Evolutionary conservation across 2,329 filamentous ascomycete genomes (phyloP), one percentile per base, ranked within the genome.

Genomic region (Pseudocercospora cruenta): DNA sequence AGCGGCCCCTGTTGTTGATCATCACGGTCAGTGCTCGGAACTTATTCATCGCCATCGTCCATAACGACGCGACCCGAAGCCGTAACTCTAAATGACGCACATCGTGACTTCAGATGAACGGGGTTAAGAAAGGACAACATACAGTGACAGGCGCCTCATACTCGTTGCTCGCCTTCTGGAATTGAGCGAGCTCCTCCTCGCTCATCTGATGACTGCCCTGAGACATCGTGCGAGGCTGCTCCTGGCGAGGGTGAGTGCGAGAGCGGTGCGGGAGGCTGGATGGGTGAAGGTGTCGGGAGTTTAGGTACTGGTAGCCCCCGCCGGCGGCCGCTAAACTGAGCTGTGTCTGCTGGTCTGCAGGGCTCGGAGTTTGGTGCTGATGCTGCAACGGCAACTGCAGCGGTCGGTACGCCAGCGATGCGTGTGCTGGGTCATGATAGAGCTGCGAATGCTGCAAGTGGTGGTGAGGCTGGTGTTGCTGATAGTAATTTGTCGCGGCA

Each of bases 1-100:
- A 94, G 84, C 67, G 92, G 91, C 63, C 93, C 93, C 94, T 97
- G 75, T 71, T 62, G 69, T 31, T 61, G 64, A 74, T 69, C 63
- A 69, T 67, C 61, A 63, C 21, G 63, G 68, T 73, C 70, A 72
- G 72, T 68, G 63, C 69, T 70, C 62, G 64, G 62, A 66, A 66
- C 31, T 66, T 39, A 14, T 26, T 28, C 54, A 59, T 63, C 36
- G 47, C 24, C 45, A 28, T 63, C 43, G 39, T 39, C 58, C 65
- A 43, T 43, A 33, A 67, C 69, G 67, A 69, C 65, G 66, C 68
- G 66, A 43, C 39, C 39, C 39, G 39, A 43, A 69, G 64, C 70
- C 68, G 68, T 66, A 70, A 69, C 60, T 68, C 67, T 70, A 71
- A 69, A 67, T 62, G 63, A 64, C 47, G 60, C 59, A 63, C 59